Evolutionary conservation across 352 stramenopile genomes (phyloP).

Genomic region (Phytophthora rubi): DNA sequence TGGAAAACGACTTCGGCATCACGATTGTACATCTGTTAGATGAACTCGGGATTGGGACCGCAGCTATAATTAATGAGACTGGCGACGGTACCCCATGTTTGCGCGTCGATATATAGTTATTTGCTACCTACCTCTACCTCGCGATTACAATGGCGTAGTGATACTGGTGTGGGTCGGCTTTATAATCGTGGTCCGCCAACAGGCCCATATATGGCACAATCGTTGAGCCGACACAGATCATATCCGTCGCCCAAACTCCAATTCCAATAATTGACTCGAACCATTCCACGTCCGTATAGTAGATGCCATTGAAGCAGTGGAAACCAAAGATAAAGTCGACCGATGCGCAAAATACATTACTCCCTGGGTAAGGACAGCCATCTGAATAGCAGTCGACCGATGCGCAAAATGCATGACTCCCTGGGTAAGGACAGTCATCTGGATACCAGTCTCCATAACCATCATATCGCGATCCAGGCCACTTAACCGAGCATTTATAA

Average conservation of each 20-base stretch:
- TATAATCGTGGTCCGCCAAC: neutral
- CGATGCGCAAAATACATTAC: neutral
- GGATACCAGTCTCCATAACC: neutral
- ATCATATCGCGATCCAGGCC: neutral
- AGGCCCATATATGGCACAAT: slow-evolving; percentile 1
- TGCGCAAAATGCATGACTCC: neutral
- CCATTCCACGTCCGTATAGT: neutral
- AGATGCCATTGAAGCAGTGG: neutral
- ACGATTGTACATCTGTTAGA: neutral
- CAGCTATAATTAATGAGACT: neutral
- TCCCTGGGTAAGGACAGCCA: neutral
- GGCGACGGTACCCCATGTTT: neutral
- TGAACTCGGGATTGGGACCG: neutral
- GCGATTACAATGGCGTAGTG: neutral
- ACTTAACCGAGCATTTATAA: neutral
- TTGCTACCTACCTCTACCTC: neutral
- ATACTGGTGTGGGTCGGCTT: neutral
- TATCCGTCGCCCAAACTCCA: neutral
- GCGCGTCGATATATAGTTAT: slow-evolving; percentile 1
- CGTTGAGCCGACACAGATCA: neutral
- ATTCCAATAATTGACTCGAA: neutral
- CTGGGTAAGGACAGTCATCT: neutral
- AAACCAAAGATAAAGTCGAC: neutral
- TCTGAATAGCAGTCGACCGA: neutral
- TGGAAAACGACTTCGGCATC: slow-evolving; percentile 1